Percentiles rank a stretch among this genome's conserved stretches.
These are phyloP conservation scores for Pochonia chlamydosporia DNA, from an alignment of 2,329 filamentous ascomycete species.

Conservation along the genomic window DNA sequence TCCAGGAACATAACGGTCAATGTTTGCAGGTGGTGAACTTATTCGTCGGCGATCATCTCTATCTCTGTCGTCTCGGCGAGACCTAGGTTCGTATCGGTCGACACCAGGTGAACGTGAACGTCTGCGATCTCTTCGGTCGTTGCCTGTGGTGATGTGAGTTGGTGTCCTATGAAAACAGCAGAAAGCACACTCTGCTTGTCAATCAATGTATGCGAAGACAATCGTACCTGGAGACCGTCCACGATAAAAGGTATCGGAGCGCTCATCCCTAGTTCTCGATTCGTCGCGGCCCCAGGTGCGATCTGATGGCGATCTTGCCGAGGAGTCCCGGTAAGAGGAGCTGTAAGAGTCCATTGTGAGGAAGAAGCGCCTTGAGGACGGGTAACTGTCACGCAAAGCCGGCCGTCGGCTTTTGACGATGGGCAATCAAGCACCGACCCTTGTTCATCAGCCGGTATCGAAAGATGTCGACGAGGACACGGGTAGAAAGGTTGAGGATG, in stretches of 20 bases:
- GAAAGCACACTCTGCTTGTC: background rate
- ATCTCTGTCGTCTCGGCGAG: constrained; percentile 61
- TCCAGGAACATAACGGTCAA: constrained; percentile 80
- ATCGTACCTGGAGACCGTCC: constrained; percentile 66
- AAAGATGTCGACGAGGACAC: constrained; percentile 10
- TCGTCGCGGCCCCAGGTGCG: constrained; percentile 52
- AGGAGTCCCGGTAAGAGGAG: constrained; percentile 46
- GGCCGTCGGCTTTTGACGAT: background rate
- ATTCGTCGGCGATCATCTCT: constrained; percentile 59
- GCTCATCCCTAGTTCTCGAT: constrained; percentile 43
- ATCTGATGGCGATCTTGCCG: constrained; percentile 47
- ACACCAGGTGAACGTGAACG: constrained; percentile 67
- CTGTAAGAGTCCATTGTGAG: constrained; percentile 47
- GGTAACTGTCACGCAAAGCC: background rate
- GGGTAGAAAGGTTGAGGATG: constrained; percentile 21
- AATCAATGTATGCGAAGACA: background rate
- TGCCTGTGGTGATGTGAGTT: constrained; percentile 30
- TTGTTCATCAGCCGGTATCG: constrained; percentile 7
- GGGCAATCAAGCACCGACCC: background rate
- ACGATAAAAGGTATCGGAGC: constrained; percentile 57
- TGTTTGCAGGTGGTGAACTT: constrained; percentile 60
- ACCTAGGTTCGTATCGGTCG: constrained; percentile 70
- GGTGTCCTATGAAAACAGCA: too few species aligned
- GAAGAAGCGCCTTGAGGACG: too few species aligned
- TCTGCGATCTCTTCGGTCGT: constrained; percentile 55